Conservation (phyloP, 768 basidiomycete genomes). For the Asterophora parasitica region DNA sequence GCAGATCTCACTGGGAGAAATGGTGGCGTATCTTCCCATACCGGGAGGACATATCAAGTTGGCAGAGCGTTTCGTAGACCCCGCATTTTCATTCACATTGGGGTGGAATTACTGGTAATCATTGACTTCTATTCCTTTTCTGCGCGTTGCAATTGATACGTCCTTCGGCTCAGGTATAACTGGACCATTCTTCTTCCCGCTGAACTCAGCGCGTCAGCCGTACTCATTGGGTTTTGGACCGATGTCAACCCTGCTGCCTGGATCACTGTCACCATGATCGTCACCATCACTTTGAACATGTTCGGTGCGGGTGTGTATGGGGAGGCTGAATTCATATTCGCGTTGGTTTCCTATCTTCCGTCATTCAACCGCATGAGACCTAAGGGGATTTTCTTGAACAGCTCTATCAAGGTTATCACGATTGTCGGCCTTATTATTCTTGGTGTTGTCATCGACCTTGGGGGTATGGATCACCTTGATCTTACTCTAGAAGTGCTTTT, state of each 20-base stretch:
- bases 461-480: slow-evolving; percentile 31
- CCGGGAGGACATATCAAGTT: slow-evolving; percentile 78
- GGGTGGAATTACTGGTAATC: slow-evolving; percentile 47
- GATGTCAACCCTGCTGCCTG: slow-evolving; percentile 64
- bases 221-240: slow-evolving; percentile 76
- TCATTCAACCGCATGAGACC: too few relatives aligned
- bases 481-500: background rate
- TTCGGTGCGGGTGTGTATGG: slow-evolving; percentile 76
- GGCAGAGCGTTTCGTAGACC: slow-evolving; percentile 79
- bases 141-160: background rate
- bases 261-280: slow-evolving; percentile 72
- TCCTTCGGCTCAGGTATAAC: slow-evolving; percentile 35
- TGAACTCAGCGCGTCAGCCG: slow-evolving; percentile 69
- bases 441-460: slow-evolving; percentile 78
- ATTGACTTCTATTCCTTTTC: background rate
- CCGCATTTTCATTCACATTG: slow-evolving; percentile 60
- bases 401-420: slow-evolving; percentile 87
- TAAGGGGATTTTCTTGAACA: slow-evolving; percentile 14
- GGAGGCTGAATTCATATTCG: slow-evolving; percentile 84
- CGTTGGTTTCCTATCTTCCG: slow-evolving; percentile 40
- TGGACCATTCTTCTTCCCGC: slow-evolving; percentile 68
- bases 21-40: slow-evolving; percentile 75
- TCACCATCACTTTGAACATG: slow-evolving; percentile 74
- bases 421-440: slow-evolving; percentile 68
- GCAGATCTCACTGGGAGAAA: slow-evolving; percentile 66